Evolutionary conservation across 208 protist genomes (phyloP), one percentile per base, ranked within the genome.

Genomic region (Crithidia expoeki): DNA sequence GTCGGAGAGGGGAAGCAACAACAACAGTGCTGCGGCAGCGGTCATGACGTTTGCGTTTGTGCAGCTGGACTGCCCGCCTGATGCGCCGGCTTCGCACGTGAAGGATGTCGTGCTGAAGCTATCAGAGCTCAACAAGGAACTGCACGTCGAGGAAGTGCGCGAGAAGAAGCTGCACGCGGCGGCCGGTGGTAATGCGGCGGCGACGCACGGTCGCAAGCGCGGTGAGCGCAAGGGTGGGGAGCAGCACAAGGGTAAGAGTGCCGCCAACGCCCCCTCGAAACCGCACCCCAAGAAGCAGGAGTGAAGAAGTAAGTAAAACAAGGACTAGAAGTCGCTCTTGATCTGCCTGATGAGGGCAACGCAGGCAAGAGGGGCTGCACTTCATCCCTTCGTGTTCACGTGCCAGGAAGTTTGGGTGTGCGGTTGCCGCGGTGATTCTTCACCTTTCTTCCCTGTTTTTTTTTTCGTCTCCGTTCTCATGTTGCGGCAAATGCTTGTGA

Each of bases 21-120:
- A 4, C 14, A 19, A 3, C 16, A 33, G n/a, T 16, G 59, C 32
- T 10, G 38, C 59, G 9, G 10, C 71, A 2, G 57, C 85, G 36
- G 74, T 63, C 16, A 81, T 87, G 49, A 91, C 88, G 17, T 90
- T 86, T 69, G 83, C 88, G 12, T 94, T 94, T 63, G 83, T 94
- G n/a, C 85, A 91, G 66, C 71, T 94, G 28, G 83, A 91, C 42
- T 80, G 80, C 46, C 72, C 81, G 11, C 83, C 78, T 25, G 85
- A 83, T 49, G 75, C 77, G 55, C 40, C 78, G 4, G 80, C 76
- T 23, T 74, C 63, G 36, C 68, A 85, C 38, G 74, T 87, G 40
- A 81, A 83, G 68, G 72, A 56, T 12, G 75, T 71, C 1, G 64
- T 93, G 14, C 60, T 66, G 9, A 78, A 84, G 49, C 56, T 88